Percentiles rank a stretch among this genome's conserved stretches.
phyloP scores from a whole-genome alignment of 1,139 yeast genomes.

The Hansenula lynferdii region DNA sequence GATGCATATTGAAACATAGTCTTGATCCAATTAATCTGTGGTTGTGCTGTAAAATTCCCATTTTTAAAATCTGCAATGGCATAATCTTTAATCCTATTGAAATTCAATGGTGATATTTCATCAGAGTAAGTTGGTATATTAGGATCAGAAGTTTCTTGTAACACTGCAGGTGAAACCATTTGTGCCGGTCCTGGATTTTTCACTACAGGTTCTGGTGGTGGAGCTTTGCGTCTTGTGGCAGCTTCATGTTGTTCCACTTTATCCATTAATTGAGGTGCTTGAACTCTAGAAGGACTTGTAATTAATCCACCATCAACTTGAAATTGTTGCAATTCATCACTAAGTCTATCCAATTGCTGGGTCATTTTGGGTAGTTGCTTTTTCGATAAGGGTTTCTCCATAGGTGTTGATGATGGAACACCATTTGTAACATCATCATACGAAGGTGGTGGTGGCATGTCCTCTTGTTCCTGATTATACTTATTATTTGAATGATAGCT shows the following conservation, averaged over 20 bases:
- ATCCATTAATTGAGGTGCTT: neutral
- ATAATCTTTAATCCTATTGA: constrained; percentile 23
- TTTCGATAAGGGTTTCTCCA: too few species aligned
- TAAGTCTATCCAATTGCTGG: constrained; percentile 3
- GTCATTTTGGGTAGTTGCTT: neutral
- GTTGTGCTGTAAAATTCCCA: constrained; percentile 31
- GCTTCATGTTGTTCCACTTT: neutral
- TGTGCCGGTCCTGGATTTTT: neutral
- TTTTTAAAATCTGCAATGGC: constrained; percentile 30
- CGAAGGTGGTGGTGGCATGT: constrained; percentile 2
- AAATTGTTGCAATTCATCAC: constrained; percentile 3
- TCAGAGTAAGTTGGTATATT: constrained; percentile 1
- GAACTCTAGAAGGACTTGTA: neutral
- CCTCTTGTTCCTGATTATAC: neutral
- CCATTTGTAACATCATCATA: constrained; percentile 1
- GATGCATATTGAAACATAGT: constrained; percentile 40
- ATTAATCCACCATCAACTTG: constrained; percentile 1
- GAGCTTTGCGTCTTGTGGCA: neutral
- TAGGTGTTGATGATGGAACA: neutral
- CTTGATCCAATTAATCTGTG: constrained; percentile 50
- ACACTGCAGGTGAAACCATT: neutral
- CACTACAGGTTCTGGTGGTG: neutral
- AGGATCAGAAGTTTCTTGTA: neutral
- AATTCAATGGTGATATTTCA: constrained; percentile 8
- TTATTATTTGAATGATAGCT: neutral